These are phyloP conservation scores for Aspergillus pseudotamarii DNA, from an alignment of 2,329 filamentous ascomycete genomes.

Conservation along the genomic window DNA sequence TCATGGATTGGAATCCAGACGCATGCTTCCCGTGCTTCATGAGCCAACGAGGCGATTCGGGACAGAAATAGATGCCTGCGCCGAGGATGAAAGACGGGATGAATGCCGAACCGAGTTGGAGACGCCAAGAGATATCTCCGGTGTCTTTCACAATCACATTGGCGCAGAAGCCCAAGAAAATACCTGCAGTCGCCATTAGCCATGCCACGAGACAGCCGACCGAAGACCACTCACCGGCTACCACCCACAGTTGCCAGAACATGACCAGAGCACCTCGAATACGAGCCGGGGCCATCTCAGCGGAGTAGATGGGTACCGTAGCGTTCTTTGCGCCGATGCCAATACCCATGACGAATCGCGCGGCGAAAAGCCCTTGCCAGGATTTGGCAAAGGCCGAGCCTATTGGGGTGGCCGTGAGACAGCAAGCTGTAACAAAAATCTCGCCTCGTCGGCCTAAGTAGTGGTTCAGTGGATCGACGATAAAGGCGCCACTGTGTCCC, in stretches of 20 bases:
- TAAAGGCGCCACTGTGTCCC: constrained; percentile 57
- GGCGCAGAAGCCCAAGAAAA: constrained; percentile 66
- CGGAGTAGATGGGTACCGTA: constrained; percentile 57
- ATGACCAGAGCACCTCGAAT: constrained; percentile 60
- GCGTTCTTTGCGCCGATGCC: constrained; percentile 63
- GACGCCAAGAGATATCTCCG: constrained; percentile 61
- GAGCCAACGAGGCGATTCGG: constrained; percentile 32
- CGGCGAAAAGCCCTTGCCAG: constrained; percentile 59
- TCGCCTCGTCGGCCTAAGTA: constrained; percentile 62
- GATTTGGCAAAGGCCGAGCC: constrained; percentile 62
- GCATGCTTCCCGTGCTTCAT: constrained; percentile 23
- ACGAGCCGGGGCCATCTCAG: constrained; percentile 57
- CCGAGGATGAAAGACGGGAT: constrained; percentile 63
- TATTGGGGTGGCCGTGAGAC: constrained; percentile 68
- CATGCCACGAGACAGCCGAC: neutral
- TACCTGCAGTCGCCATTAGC: constrained; percentile 35
- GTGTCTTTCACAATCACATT: constrained; percentile 65
- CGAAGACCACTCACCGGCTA: constrained; percentile 15
- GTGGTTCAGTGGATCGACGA: constrained; percentile 66
- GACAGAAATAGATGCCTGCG: constrained; percentile 28
- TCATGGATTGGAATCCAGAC: constrained; percentile 21
- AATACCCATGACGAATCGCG: constrained; percentile 59
- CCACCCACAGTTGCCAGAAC: constrained; percentile 51
- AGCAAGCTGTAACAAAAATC: constrained; percentile 64
- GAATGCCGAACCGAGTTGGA: constrained; percentile 66